A percentile compares a stretch with the other conserved stretches of the same genome.
phyloP scores from a whole-genome alignment of 2,329 filamentous ascomycete species.

The Neofusicoccum sp. region DNA sequence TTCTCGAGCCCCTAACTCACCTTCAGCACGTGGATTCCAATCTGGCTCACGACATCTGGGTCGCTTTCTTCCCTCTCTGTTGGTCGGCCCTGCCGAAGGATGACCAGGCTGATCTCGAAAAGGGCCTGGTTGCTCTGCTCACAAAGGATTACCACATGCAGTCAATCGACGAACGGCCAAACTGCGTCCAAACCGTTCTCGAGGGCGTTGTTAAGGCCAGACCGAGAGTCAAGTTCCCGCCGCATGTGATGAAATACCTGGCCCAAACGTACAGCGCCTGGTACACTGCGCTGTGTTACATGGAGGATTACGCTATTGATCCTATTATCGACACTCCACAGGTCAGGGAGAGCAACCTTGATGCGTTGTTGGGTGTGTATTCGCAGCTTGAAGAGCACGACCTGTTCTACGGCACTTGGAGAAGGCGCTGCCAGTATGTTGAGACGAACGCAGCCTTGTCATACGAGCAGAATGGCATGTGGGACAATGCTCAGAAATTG shows the following conservation, averaged over 20 bases:
- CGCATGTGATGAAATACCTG: constrained; percentile 93
- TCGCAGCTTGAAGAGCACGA: constrained; percentile 90
- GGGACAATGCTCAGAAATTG: constrained; percentile 97
- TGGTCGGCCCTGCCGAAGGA: constrained; percentile 88
- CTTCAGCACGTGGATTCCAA: constrained; percentile 85
- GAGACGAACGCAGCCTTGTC: constrained; percentile 97
- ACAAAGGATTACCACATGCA: constrained; percentile 95
- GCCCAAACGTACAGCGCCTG: constrained; percentile 93
- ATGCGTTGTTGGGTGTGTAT: constrained; percentile 93
- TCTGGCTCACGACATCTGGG: constrained; percentile 86
- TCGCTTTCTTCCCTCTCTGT: constrained; percentile 84
- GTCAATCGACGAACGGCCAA: constrained; percentile 91
- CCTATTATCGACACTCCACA: constrained; percentile 80
- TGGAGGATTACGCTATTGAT: constrained; percentile 84
- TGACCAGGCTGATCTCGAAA: constrained; percentile 85
- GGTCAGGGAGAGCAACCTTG: constrained; percentile 89
- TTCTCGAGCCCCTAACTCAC: constrained; percentile 86
- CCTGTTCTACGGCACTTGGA: constrained; percentile 96
- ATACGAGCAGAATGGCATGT: constrained; percentile 98
- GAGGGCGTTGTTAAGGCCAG: constrained; percentile 81
- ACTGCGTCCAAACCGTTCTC: constrained; percentile 89
- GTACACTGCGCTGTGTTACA: constrained; percentile 89
- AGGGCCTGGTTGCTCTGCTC: constrained; percentile 82
- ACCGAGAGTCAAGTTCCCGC: constrained; percentile 87
- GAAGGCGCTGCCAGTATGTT: constrained; percentile 89